Percentiles rank a stretch among this genome's conserved stretches.
phyloP scores from a whole-genome alignment of 1,284 basidiomycete genomes.

The Xanthoconium separans region DNA sequence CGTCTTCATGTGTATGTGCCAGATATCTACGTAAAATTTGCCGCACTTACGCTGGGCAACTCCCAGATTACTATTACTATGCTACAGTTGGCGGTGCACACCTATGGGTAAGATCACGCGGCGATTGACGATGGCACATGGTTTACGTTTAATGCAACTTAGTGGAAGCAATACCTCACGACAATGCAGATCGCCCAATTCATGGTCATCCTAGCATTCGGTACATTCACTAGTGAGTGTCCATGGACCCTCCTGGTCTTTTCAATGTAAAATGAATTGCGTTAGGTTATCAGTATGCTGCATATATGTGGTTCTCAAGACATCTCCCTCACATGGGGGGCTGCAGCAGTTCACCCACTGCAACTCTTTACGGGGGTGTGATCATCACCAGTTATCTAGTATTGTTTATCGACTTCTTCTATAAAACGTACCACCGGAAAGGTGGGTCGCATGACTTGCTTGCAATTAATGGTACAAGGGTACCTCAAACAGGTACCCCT shows the following conservation, averaged over 20 bases:
- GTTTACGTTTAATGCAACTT: constrained; percentile 1
- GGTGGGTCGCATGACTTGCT: background rate
- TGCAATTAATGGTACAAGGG: background rate
- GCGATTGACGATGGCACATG: constrained; percentile 1
- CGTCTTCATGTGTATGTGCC: constrained; percentile 89
- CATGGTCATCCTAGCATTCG: constrained; percentile 67
- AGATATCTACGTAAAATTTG: background rate
- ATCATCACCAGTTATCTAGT: constrained; percentile 18
- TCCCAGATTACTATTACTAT: constrained; percentile 90
- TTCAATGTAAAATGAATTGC: background rate
- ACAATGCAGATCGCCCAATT: constrained; percentile 94
- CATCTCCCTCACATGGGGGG: constrained; percentile 16
- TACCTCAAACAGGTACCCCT: background rate
- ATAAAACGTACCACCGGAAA: constrained; percentile 69
- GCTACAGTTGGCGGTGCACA: constrained; percentile 89
- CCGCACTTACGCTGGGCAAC: constrained; percentile 3
- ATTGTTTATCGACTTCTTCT: constrained; percentile 69
- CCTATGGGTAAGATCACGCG: constrained; percentile 68
- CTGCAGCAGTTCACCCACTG: constrained; percentile 14
- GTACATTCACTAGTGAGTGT: constrained; percentile 12
- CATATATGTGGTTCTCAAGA: constrained; percentile 14
- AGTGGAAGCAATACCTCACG: constrained; percentile 96
- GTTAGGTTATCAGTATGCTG: constrained; percentile 15
- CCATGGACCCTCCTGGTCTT: no score
- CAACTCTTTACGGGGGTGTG: constrained; percentile 2